These are phyloP conservation scores for Metarhizium anisopliae DNA, from an alignment of 2,329 filamentous ascomycete genomes.

Conservation along the genomic window DNA sequence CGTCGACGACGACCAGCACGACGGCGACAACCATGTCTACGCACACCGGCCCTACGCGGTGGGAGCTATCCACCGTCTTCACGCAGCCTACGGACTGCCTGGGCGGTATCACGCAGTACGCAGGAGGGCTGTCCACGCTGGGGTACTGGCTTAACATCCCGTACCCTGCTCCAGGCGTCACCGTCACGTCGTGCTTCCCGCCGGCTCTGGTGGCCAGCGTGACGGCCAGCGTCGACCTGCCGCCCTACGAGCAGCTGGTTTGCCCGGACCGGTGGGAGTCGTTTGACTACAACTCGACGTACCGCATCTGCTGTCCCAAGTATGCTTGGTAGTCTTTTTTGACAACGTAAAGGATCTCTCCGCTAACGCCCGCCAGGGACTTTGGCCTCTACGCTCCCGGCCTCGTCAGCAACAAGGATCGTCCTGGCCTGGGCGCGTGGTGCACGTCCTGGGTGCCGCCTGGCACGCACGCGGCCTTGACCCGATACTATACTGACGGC, in stretches of 20 bases:
- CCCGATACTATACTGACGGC: background rate
- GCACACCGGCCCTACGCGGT: background rate
- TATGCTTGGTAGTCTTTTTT: background rate
- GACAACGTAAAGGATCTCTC: no score
- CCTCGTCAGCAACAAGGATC: background rate
- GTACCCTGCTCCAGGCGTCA: background rate
- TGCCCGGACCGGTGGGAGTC: constrained; percentile 1
- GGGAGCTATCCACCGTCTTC: constrained; percentile 1
- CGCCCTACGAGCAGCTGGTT: background rate
- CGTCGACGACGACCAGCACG: no score
- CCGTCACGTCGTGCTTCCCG: constrained; percentile 2
- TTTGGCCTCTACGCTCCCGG: background rate
- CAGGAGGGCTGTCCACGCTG: background rate
- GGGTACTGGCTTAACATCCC: background rate
- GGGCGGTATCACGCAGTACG: constrained; percentile 3
- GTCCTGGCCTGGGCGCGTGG: constrained; percentile 1
- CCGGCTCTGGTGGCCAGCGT: background rate
- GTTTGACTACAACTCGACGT: background rate
- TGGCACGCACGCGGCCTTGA: background rate
- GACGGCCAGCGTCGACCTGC: background rate
- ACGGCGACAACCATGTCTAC: background rate
- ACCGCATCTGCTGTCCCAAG: constrained; percentile 3
- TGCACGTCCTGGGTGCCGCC: background rate
- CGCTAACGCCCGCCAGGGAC: no score
- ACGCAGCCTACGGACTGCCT: constrained; percentile 1